Percentiles rank a stretch among this genome's conserved stretches.
Conservation (phyloP, 1,139 yeast species). For the Yamadazyma diddensiae region DNA sequence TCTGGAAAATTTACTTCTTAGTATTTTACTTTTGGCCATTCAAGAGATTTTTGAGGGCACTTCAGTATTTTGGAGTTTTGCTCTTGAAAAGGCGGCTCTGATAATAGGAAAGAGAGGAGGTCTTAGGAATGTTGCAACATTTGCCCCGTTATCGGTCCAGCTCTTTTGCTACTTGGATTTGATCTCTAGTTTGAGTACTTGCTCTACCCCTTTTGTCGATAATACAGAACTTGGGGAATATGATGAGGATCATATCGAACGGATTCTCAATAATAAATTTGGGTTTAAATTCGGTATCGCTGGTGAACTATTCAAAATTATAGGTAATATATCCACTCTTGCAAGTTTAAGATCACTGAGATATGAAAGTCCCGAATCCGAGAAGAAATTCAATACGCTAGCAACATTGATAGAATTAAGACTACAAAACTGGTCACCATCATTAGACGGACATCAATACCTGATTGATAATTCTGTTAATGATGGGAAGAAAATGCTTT, state of each 20-base stretch:
- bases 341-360: slow-evolving; percentile 16
- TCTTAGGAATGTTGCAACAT: slow-evolving; percentile 12
- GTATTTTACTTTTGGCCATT: slow-evolving; percentile 16
- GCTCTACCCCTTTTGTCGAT: slow-evolving; percentile 19
- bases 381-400: slow-evolving; percentile 16
- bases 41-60: slow-evolving; percentile 20
- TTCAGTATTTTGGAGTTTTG: slow-evolving; percentile 18
- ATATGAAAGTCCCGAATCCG: slow-evolving; percentile 13
- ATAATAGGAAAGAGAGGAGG: slow-evolving; percentile 19
- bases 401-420: slow-evolving; percentile 20
- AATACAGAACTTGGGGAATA: slow-evolving; percentile 10
- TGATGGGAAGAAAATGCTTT: slow-evolving; percentile 10
- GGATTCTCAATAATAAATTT: slow-evolving; percentile 18
- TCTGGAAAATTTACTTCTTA: slow-evolving; percentile 14
- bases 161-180: slow-evolving; percentile 21
- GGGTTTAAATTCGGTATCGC: slow-evolving; percentile 22
- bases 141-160: slow-evolving; percentile 19
- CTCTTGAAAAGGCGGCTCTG: slow-evolving; percentile 18
- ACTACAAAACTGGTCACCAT: slow-evolving; percentile 20
- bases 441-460: slow-evolving; percentile 10
- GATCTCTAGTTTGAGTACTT: slow-evolving; percentile 20
- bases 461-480: slow-evolving; percentile 10
- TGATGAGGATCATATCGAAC: slow-evolving; percentile 17
- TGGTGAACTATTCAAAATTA: slow-evolving; percentile 20
- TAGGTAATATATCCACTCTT: slow-evolving; percentile 22